A percentile compares a stretch with the other conserved stretches of the same genome.
Evolutionary conservation across 192 early-diverging fungal species (phyloP).

Genomic region (Gaertneriomyces semiglobifer): DNA sequence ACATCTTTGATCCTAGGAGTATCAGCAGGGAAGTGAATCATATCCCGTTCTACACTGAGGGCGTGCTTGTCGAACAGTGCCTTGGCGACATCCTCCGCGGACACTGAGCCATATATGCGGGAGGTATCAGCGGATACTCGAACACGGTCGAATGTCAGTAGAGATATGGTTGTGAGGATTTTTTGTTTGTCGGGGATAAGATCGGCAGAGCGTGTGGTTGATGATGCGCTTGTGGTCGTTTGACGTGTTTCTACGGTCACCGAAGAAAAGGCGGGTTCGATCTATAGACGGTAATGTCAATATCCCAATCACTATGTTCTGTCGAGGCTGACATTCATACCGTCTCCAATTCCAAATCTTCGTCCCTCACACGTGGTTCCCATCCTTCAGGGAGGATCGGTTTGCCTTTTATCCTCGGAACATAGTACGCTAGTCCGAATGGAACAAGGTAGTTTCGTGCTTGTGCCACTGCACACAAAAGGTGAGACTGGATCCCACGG

Average conservation of each 20-base stretch:
- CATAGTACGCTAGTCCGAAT: conserved; percentile 37
- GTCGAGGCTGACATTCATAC: not conserved
- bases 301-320: not conserved
- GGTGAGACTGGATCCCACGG: not conserved
- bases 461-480: conserved; percentile 13
- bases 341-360: conserved; percentile 21
- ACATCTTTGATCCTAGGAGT: conserved; percentile 28
- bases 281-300: conserved; percentile 5
- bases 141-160: conserved; percentile 30
- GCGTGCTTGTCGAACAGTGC: conserved; percentile 11
- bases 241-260: conserved; percentile 19
- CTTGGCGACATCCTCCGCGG: conserved; percentile 21
- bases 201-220: conserved; percentile 6
- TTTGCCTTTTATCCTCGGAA: conserved; percentile 32
- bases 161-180: not conserved
- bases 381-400: conserved; percentile 41
- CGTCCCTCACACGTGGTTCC: conserved; percentile 26
- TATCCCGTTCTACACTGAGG: conserved; percentile 18
- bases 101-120: conserved; percentile 36
- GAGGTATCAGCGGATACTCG: conserved; percentile 13
- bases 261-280: conserved; percentile 31
- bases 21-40: conserved; percentile 12
- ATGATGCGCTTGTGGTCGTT: not conserved
- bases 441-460: conserved; percentile 39
- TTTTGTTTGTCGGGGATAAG: conserved; percentile 3